Evolutionary conservation across 1,284 basidiomycete genomes (phyloP), one percentile per base, ranked within the genome.

Genomic region (Neotropicomus parvogracilis): DNA sequence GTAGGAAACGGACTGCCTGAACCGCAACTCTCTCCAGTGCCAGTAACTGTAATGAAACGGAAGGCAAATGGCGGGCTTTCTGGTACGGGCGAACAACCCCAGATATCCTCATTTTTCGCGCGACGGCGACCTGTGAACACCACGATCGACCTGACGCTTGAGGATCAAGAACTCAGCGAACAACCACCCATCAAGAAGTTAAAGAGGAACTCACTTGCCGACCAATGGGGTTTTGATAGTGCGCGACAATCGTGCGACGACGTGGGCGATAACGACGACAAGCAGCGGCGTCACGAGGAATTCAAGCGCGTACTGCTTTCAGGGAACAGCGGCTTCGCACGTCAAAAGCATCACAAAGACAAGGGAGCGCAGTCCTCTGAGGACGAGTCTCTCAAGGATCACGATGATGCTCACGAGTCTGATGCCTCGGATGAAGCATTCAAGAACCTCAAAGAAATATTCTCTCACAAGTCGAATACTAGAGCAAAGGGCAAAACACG

Each of bases 71-170:
- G 32, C 9, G 20, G 16, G 1, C 29, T 17, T 17, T 27, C 50
- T 34, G 45, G 19, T 20, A 28, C 52, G 41, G 51, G 41, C 14
- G 51, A 43, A 27, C 79, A 81, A 49, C 57, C 75, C 3, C 73
- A 67, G 1, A 75, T 85, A 39, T 85, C 82, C 6, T 66, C 74
- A 0, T 86, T 75, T 66, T 86, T 87, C 58, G 63, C 72, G 6
- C 63, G 69, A 46, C 46, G 46, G 14, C 45, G 68, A 28, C 59
- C 45, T 33, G 20, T 57, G 0, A 55, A 46, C 40, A 68, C 72
- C 10, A 72, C 73, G 17, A 76, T 85, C 44, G 83, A 85, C 66
- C 64, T 83, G 50, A 80, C 83, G 8, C 41, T 62, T 13, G 74
- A 75, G 38, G 73, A 71, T 38, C n/a, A 49, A 24, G 62, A 66